Percentiles rank a stretch among this genome's conserved stretches.
Evolutionary conservation across 2,329 filamentous ascomycete genomes (phyloP).

Genomic region (Penicillium brevicompactum): DNA sequence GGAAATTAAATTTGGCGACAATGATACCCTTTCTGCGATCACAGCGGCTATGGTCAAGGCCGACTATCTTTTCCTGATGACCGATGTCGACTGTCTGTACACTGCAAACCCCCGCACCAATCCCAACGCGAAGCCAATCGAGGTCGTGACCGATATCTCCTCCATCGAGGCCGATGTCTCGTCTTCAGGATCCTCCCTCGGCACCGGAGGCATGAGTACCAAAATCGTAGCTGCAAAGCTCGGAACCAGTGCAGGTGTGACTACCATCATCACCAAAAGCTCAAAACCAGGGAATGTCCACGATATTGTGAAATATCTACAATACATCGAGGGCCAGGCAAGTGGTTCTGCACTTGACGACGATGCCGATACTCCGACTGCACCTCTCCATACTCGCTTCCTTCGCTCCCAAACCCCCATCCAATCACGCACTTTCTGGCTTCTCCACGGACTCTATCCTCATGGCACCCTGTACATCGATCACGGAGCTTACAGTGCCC

Average conservation of each 20-base stretch:
- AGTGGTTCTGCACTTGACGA: constrained; percentile 21
- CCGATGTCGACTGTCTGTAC: constrained; percentile 96
- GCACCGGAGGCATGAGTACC: constrained; percentile 95
- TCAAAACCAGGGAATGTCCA: constrained; percentile 91
- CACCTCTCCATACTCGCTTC: constrained; percentile 88
- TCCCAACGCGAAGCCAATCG: constrained; percentile 83
- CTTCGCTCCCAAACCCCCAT: constrained; percentile 82
- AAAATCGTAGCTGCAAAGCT: constrained; percentile 93
- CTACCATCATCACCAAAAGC: constrained; percentile 90
- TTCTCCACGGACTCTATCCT: constrained; percentile 85
- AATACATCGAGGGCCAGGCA: constrained; percentile 56
- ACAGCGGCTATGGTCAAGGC: constrained; percentile 97
- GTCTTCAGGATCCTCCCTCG: constrained; percentile 81
- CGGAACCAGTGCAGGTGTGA: constrained; percentile 91
- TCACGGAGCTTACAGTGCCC: constrained; percentile 78
- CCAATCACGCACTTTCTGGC: constrained; percentile 94
- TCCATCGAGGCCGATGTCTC: constrained; percentile 86
- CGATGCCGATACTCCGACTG: constrained; percentile 44
- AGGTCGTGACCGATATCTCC: constrained; percentile 87
- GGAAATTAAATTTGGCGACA: constrained; percentile 99
- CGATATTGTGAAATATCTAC: constrained; percentile 80
- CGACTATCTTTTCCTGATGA: constrained; percentile 97
- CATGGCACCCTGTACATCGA: constrained; percentile 94
- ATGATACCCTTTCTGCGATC: constrained; percentile 95
- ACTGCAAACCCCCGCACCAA: constrained; percentile 89